Evolutionary conservation across 768 basidiomycete genomes (phyloP), one percentile per base, ranked within the genome.

Genomic region (Pleurotus tuoliensis): DNA sequence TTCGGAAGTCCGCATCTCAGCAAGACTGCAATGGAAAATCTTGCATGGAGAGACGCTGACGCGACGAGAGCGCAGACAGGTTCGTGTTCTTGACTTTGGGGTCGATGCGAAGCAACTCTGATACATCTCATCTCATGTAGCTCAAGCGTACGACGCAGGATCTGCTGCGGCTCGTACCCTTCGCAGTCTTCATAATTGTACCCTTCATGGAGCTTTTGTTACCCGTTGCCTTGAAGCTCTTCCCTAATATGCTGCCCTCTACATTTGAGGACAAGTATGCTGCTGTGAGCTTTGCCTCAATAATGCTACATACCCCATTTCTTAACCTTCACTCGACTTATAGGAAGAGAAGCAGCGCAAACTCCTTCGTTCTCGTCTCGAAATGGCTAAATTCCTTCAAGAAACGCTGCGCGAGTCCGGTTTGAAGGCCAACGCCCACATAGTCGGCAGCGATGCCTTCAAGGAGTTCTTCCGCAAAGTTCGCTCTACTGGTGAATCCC

Each of bases 381-480:
- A 97, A 69, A 98, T 98, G 96, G 97, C 97, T 64, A 98, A 99
- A 68, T 99, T 98, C 79, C 79, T 99, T 22, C 96, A 98, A 64
- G 97, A 99, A 71, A 98, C 97, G 0, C 82, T 99, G 45, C 85
- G 92, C 39, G 97, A 98, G 74, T 93, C 90, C 1, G 94, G 93
- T 39, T 78, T 98, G 58, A 94, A 92, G 69, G 92, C 92, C 7
- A 92, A 92, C 58, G 86, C 88, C 16, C 94, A 96, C 67, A 97
- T 99, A 57, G 85, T 98, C 57, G 90, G 93, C 60, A 89, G 83
- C 41, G 95, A 97, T 55, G 92, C 94, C 40, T 99, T 99, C 83
- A 98, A 98, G 69, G 94, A 96, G 71, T 99, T 99, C 76, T 99
- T 99, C 87, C 85, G 93, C 67, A 98, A 98, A 76, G 94, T 92